phyloP scores from a whole-genome alignment of 495 filamentous ascomycete species.

The Echria macrotheca region DNA sequence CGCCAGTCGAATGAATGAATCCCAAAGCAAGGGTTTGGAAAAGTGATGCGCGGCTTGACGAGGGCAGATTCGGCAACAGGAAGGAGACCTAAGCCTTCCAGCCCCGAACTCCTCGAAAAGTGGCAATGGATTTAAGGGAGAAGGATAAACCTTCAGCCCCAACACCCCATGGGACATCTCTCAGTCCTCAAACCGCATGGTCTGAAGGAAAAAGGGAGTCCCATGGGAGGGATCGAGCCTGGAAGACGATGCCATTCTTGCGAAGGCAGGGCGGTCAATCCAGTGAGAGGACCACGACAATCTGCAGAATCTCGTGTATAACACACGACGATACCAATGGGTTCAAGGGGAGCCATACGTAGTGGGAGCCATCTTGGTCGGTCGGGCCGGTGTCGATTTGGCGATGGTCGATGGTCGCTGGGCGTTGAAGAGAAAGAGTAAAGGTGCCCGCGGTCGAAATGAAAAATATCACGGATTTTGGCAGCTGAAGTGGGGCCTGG shows the following conservation, averaged over 20 bases:
- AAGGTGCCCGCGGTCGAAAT: slow-evolving; percentile 19
- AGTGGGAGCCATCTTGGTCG: slow-evolving; percentile 49
- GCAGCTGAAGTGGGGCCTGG: slow-evolving; percentile 19
- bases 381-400: slow-evolving; percentile 25
- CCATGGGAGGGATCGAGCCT: slow-evolving; percentile 76
- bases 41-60: too few relatives aligned
- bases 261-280: slow-evolving; percentile 41
- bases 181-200: slow-evolving; percentile 39
- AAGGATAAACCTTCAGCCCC: slow-evolving; percentile 67
- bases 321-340: slow-evolving; percentile 51
- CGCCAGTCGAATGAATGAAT: too few relatives aligned
- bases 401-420: slow-evolving; percentile 12
- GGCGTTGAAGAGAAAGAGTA: slow-evolving; percentile 8
- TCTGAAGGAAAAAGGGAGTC: slow-evolving; percentile 50
- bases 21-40: too few relatives aligned
- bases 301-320: slow-evolving; percentile 44
- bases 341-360: slow-evolving; percentile 58
- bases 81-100: too few relatives aligned
- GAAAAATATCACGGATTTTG: slow-evolving; percentile 11
- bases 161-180: slow-evolving; percentile 64
- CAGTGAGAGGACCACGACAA: slow-evolving; percentile 79
- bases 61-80: too few relatives aligned
- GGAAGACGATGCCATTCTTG: slow-evolving; percentile 39
- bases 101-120: too few relatives aligned
- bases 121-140: slow-evolving; percentile 82